Evolutionary conservation across 2,329 filamentous ascomycete genomes (phyloP).

Genomic region (Malbranchea zuffiana): DNA sequence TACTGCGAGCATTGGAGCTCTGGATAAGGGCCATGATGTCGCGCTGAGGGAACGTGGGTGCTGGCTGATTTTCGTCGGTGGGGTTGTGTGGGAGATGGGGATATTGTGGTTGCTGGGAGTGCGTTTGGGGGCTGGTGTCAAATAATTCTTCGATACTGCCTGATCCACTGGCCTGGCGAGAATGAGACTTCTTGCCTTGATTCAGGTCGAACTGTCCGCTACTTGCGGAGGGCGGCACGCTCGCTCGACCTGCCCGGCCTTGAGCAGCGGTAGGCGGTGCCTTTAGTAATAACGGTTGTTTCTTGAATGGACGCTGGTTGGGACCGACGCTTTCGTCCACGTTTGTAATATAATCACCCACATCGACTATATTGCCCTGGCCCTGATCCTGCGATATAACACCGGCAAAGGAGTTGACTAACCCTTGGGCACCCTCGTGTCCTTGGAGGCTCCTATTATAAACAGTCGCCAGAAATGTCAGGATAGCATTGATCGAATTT

Average conservation of each 20-base stretch:
- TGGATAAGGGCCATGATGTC: conserved; percentile 42
- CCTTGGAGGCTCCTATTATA: conserved; percentile 90
- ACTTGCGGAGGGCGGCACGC: conserved; percentile 26
- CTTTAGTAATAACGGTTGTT: conserved; percentile 38
- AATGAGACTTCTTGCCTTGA: not conserved
- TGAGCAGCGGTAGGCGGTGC: conserved; percentile 26
- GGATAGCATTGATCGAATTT: conserved; percentile 96
- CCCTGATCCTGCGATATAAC: conserved; percentile 52
- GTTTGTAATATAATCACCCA: conserved; percentile 42
- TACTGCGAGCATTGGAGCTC: conserved; percentile 36
- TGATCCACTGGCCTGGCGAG: not conserved
- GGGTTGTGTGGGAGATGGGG: conserved; percentile 7
- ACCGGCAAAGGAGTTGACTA: conserved; percentile 73
- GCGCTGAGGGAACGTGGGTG: conserved; percentile 23
- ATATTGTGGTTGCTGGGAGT: conserved; percentile 10
- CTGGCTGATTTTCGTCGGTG: conserved; percentile 14
- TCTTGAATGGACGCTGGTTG: conserved; percentile 34
- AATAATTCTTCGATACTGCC: conserved; percentile 37
- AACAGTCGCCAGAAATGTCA: conserved; percentile 92
- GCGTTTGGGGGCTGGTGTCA: conserved; percentile 27
- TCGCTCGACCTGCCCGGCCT: conserved; percentile 24
- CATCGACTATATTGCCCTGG: conserved; percentile 52
- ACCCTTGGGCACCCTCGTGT: conserved; percentile 60
- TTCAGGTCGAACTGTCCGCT: conserved; percentile 16
- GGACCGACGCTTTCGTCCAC: conserved; percentile 10